Evolutionary conservation across 2,329 filamentous ascomycete species (phyloP), one percentile per base, ranked within the genome.

Genomic region (Colletotrichum truncatum): DNA sequence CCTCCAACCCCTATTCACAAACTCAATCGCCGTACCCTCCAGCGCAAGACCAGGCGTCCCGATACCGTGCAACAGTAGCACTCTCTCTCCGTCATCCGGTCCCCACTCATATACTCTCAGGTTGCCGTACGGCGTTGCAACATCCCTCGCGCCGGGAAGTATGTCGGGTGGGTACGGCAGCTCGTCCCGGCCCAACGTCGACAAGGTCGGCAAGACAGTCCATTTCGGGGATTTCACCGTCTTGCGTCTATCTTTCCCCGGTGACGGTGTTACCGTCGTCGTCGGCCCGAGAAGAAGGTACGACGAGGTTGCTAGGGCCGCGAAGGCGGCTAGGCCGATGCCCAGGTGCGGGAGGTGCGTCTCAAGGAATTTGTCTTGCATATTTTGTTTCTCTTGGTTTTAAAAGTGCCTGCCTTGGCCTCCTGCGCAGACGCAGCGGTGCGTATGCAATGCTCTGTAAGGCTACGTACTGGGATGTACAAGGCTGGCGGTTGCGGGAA

Each of bases 31-130:
- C 34, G 96, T 75, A 41, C 86, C 84, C 2, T 88, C 89, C 16
- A 95, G 78, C 0, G 91, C 85, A 49, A 94, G 81, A 67, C 89
- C 89, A 0, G 93, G 93, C 6, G 93, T 96, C 52, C 89, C 92
- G 71, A 96, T 94, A 5, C 93, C 93, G 75, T 95, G 93, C 14
- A 97, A 78, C 25, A 97, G 80, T 12, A 97, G 79, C 1, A 95
- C 88, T 72, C 90, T 93, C 26, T 88, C 84, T 1, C 92, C 93
- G 34, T 85, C 56, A 64, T 88, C 84, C 0, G 92, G 91, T 0
- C 93, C 93, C 85, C 90, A 96, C 81, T 97, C 93, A 74, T 93
- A 95, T 3, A 93, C 89, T 46, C 90, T 82, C 67, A 93, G 86
- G 4, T 80, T 87, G 14, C 93, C 93, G 73, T 93, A 94, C 6